These are phyloP conservation scores for Pecoramyces ruminantium DNA, from an alignment of 192 early-diverging fungal species.

Conservation along the genomic window DNA sequence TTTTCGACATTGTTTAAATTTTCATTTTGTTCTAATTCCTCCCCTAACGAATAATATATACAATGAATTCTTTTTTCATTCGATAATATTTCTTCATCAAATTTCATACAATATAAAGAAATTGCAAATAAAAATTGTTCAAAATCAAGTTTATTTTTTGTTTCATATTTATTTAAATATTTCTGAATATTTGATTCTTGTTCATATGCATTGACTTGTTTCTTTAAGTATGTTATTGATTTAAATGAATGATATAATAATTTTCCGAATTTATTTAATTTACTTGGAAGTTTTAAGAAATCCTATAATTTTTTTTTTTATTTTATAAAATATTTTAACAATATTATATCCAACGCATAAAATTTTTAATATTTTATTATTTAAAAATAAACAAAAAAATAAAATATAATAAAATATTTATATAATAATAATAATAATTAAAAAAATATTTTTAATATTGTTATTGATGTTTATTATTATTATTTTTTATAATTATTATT, in stretches of 20 bases:
- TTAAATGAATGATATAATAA: background rate
- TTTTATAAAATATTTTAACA: too few relatives aligned
- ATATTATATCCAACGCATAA: too few relatives aligned
- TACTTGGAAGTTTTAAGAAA: background rate
- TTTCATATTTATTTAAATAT: background rate
- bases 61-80: background rate
- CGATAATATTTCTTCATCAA: background rate
- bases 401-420: too few relatives aligned
- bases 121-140: background rate
- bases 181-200: background rate
- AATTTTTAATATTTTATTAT: too few relatives aligned
- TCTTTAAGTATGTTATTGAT: background rate
- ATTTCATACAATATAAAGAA: background rate
- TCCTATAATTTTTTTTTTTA: too few relatives aligned
- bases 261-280: background rate
- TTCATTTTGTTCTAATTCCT: background rate
- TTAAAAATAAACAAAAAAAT: too few relatives aligned
- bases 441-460: too few relatives aligned
- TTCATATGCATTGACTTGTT: background rate
- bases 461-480: too few relatives aligned
- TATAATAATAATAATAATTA: too few relatives aligned
- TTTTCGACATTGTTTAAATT: background rate
- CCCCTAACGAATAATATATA: background rate
- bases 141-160: background rate
- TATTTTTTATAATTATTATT: too few relatives aligned